Evolutionary conservation across 192 early-diverging fungal species (phyloP), one percentile per base, ranked within the genome.

Genomic region (Podila epigama): DNA sequence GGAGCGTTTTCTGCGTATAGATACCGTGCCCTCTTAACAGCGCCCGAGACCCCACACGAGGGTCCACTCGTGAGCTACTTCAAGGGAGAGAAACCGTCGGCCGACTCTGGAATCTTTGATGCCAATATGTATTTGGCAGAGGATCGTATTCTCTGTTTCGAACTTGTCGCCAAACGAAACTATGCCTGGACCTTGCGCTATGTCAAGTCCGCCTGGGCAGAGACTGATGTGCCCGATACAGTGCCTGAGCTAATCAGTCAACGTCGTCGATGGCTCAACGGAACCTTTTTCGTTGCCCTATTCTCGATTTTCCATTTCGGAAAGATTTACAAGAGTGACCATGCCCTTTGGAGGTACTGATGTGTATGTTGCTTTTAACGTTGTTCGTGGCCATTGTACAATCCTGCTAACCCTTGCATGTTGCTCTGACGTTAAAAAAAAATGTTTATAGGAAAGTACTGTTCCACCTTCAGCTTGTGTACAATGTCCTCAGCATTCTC

Each of bases 81-180:
- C 68, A 86, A 85, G 48, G 91, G 91, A 15, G 91, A 93, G 63
- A 80, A 70, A 22, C 79, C 70, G 40, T 51, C 77, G 25, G 77
- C 83, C 15, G 68, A 82, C 34, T 79, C 75, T 12, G 81, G 79
- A 1, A 72, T 86, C 25, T 84, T 84, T 50, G 79, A 83, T 51
- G 83, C 81, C 16, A 86, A 84, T 61, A 84, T 84, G 83, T 88
- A 88, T 41, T 75, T 88, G 55, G 92, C 92, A 18, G 92, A 94
- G 80, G 92, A 94, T 70, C 89, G 92, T 60, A 94, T 94, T 54
- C 81, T 94, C 20, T 94, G 92, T 72, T 94, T 93, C 80, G 92
- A 94, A 82, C 79, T 94, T 48, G 89, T 94, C 0, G 85, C 92
- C 54, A 94, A 91, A 59, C 60, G 58, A 13, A 66, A 81, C 32